Conservation (phyloP, 345 rosid genomes). For the Excoecaria cochinchinensis region DNA sequence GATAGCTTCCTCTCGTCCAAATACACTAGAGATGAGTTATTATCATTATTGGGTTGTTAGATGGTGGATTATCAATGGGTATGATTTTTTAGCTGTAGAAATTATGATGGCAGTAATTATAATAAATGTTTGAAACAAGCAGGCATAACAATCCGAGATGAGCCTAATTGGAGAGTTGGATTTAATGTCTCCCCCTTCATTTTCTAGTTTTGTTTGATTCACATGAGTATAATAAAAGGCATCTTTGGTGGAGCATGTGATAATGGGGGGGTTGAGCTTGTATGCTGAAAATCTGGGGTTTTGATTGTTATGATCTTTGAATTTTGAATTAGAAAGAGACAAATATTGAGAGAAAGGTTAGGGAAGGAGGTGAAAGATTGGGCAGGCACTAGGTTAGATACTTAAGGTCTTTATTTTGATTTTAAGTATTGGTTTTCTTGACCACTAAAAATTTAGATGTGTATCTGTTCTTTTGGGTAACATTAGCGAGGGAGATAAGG, state of each 20-base stretch:
- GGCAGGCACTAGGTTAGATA: neutral
- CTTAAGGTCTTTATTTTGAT: neutral
- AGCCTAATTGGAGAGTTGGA: neutral
- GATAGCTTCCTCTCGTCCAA: neutral
- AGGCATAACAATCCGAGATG: neutral
- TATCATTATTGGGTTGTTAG: neutral
- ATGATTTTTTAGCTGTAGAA: neutral
- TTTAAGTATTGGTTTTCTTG: neutral
- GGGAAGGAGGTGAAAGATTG: neutral
- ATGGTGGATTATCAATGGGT: neutral
- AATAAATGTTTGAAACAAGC: neutral
- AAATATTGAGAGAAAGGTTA: neutral
- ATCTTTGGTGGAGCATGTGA: neutral
- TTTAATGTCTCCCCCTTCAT: neutral
- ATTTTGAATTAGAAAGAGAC: neutral
- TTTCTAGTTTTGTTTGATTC: neutral
- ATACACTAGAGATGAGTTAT: neutral
- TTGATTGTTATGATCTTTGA: neutral
- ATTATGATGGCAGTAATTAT: neutral
- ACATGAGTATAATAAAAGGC: neutral
- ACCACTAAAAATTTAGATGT: neutral
- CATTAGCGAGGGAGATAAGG: no score
- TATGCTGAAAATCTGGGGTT: neutral
- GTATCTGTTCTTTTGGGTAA: neutral
- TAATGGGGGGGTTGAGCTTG: neutral